phyloP scores from a whole-genome alignment of 1,139 yeast genomes.

The Taphrina flavorubra region DNA sequence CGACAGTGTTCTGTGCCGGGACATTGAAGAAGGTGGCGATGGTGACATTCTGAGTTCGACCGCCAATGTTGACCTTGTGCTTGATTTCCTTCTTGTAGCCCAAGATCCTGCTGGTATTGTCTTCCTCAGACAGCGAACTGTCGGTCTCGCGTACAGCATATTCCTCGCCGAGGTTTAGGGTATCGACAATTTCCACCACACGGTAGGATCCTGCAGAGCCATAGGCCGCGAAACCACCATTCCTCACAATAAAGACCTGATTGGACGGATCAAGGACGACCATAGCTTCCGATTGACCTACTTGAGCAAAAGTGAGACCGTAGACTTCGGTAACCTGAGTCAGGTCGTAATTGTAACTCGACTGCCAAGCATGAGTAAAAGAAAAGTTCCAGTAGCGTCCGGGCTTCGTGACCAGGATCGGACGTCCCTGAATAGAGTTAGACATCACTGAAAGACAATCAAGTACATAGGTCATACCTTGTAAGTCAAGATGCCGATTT shows the following conservation, averaged over 20 bases:
- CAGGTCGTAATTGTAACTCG: slow-evolving; percentile 13
- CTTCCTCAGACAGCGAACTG: slow-evolving; percentile 1
- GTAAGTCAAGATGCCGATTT: slow-evolving; percentile 23
- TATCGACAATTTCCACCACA: slow-evolving; percentile 32
- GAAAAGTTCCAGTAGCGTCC: slow-evolving; percentile 32
- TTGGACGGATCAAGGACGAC: slow-evolving; percentile 30
- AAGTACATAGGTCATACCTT: slow-evolving; percentile 2
- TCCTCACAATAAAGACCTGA: slow-evolving; percentile 32
- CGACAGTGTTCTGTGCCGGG: slow-evolving; percentile 34
- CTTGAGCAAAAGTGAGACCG: slow-evolving; percentile 38
- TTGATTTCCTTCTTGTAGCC: slow-evolving; percentile 36
- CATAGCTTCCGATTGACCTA: slow-evolving; percentile 37
- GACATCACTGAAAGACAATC: neutral
- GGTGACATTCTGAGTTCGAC: slow-evolving; percentile 11
- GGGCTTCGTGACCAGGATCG: slow-evolving; percentile 27
- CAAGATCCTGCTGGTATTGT: slow-evolving; percentile 14
- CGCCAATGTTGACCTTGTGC: slow-evolving; percentile 25
- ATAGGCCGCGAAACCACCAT: slow-evolving; percentile 34
- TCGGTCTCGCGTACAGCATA: slow-evolving; percentile 29
- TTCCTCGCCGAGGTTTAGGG: slow-evolving; percentile 33
- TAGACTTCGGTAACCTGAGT: slow-evolving; percentile 20
- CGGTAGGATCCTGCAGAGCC: slow-evolving; percentile 27
- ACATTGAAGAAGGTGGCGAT: slow-evolving; percentile 35
- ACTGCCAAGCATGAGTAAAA: slow-evolving; percentile 22
- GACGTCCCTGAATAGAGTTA: slow-evolving; percentile 16